Percentiles rank a stretch among this genome's conserved stretches.
Evolutionary conservation across 805 yeast species (phyloP).

Genomic region (Saccharomycopsis fermentans): DNA sequence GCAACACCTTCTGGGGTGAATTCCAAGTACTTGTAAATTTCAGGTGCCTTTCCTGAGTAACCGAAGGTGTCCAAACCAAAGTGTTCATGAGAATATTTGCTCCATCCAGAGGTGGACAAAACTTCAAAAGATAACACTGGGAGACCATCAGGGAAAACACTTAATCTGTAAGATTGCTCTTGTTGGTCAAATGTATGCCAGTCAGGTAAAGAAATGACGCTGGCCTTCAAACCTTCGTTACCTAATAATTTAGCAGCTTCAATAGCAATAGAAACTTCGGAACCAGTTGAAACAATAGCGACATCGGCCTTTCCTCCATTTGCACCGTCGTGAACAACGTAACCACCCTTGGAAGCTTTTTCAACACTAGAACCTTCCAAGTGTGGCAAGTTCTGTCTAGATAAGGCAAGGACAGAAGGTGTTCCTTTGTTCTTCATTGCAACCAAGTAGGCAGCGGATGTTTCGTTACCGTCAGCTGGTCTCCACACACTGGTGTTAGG

Average conservation of each 20-base stretch:
- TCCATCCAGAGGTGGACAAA: slow-evolving; percentile 85
- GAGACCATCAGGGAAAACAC: slow-evolving; percentile 89
- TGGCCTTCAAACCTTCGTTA: slow-evolving; percentile 56
- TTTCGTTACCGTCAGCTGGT: slow-evolving; percentile 90
- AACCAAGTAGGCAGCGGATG: slow-evolving; percentile 68
- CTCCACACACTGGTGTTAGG: slow-evolving; percentile 84
- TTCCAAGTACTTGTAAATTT: slow-evolving; percentile 74
- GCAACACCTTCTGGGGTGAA: slow-evolving; percentile 93
- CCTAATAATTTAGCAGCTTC: slow-evolving; percentile 72
- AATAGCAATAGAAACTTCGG: slow-evolving; percentile 78
- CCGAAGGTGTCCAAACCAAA: slow-evolving; percentile 95
- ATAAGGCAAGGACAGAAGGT: slow-evolving; percentile 65
- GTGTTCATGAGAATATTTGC: slow-evolving; percentile 90
- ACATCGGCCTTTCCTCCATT: slow-evolving; percentile 41
- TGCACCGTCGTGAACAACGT: slow-evolving; percentile 54
- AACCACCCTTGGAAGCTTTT: slow-evolving; percentile 93
- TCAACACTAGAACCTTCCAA: slow-evolving; percentile 86
- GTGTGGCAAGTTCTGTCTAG: slow-evolving; percentile 88
- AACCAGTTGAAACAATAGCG: slow-evolving; percentile 83
- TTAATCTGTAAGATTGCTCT: slow-evolving; percentile 64
- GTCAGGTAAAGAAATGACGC: slow-evolving; percentile 90
- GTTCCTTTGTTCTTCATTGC: slow-evolving; percentile 53
- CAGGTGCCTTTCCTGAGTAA: slow-evolving; percentile 84
- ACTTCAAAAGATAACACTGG: slow-evolving; percentile 94
- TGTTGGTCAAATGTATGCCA: slow-evolving; percentile 83